A percentile compares a stretch with the other conserved stretches of the same genome.
Evolutionary conservation across 805 yeast species (phyloP).

Genomic region (Myxozyma neotropica): DNA sequence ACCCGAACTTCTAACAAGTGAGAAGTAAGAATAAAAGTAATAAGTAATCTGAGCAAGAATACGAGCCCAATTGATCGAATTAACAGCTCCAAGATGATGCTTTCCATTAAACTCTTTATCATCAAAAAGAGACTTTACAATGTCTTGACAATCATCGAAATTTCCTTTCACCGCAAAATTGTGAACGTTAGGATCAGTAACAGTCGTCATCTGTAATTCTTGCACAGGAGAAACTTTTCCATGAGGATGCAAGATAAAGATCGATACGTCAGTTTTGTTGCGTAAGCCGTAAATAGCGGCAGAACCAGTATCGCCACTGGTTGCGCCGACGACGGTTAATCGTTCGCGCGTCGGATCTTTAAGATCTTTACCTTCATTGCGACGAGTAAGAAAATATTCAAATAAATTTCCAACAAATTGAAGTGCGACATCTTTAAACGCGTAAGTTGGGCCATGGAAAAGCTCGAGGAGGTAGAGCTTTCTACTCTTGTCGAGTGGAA

Average conservation of each 20-base stretch:
- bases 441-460: constrained; percentile 99
- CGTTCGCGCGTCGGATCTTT: constrained; percentile 55
- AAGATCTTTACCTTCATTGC: constrained; percentile 56
- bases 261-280: constrained; percentile 97
- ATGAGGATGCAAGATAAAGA: constrained; percentile 93
- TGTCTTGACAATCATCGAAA: constrained; percentile 97
- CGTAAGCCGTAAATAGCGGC: constrained; percentile 98
- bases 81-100: constrained; percentile 96
- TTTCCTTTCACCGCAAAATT: constrained; percentile 94
- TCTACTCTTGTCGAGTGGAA: constrained; percentile 56
- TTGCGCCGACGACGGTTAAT: constrained; percentile 97
- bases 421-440: constrained; percentile 97
- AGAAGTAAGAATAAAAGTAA: constrained; percentile 90
- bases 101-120: constrained; percentile 83
- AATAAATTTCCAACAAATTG: constrained; percentile 97
- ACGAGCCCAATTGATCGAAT: constrained; percentile 99
- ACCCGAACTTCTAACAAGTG: constrained; percentile 46
- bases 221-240: constrained; percentile 97
- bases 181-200: constrained; percentile 87
- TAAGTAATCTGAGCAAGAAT: constrained; percentile 97
- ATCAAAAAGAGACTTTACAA: constrained; percentile 90
- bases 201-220: constrained; percentile 98
- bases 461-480: constrained; percentile 79
- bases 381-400: constrained; percentile 83
- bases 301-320: constrained; percentile 98